Evolutionary conservation across 2,329 filamentous ascomycete species (phyloP).

Genomic region (Tolypocladium ophioglossoides): DNA sequence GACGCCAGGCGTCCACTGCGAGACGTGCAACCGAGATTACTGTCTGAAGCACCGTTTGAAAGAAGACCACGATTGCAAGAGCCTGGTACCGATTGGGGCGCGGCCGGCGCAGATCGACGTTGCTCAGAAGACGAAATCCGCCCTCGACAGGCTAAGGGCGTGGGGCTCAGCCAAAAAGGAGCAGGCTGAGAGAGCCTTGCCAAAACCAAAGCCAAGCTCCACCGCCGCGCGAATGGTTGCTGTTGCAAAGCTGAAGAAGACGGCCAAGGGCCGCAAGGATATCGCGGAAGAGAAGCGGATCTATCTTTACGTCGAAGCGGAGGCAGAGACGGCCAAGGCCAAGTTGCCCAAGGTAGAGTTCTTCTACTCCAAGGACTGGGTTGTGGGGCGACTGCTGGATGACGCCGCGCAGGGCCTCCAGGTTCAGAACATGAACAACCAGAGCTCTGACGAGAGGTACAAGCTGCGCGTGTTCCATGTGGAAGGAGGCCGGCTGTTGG

Average conservation of each 20-base stretch:
- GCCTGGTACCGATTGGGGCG: slow-evolving; percentile 51
- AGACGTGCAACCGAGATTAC: slow-evolving; percentile 61
- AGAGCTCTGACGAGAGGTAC: slow-evolving; percentile 63
- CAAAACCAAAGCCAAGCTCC: slow-evolving; percentile 52
- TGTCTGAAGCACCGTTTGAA: slow-evolving; percentile 67
- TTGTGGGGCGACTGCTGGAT: slow-evolving; percentile 74
- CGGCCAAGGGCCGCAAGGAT: slow-evolving; percentile 82
- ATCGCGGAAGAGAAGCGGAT: slow-evolving; percentile 73
- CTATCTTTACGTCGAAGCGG: slow-evolving; percentile 84
- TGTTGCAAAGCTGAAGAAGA: slow-evolving; percentile 70
- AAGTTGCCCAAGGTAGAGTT: slow-evolving; percentile 77
- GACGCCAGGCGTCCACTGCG: slow-evolving; percentile 60
- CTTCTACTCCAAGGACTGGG: slow-evolving; percentile 78
- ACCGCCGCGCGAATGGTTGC: slow-evolving; percentile 56
- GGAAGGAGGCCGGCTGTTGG: slow-evolving; percentile 74
- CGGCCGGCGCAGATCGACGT: slow-evolving; percentile 32
- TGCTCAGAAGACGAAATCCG: slow-evolving; percentile 57
- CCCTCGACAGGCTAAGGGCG: slow-evolving; percentile 64
- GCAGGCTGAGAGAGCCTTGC: slow-evolving; percentile 44
- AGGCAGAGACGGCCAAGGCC: slow-evolving; percentile 71
- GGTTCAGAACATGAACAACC: slow-evolving; percentile 76
- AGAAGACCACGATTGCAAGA: slow-evolving; percentile 79
- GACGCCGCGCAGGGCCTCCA: slow-evolving; percentile 66
- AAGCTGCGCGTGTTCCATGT: slow-evolving; percentile 86
- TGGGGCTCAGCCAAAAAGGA: slow-evolving; percentile 72